These are phyloP conservation scores for Rhodamnia rubescens DNA, from an alignment of 345 rosid genomes.

Conservation along the genomic window DNA sequence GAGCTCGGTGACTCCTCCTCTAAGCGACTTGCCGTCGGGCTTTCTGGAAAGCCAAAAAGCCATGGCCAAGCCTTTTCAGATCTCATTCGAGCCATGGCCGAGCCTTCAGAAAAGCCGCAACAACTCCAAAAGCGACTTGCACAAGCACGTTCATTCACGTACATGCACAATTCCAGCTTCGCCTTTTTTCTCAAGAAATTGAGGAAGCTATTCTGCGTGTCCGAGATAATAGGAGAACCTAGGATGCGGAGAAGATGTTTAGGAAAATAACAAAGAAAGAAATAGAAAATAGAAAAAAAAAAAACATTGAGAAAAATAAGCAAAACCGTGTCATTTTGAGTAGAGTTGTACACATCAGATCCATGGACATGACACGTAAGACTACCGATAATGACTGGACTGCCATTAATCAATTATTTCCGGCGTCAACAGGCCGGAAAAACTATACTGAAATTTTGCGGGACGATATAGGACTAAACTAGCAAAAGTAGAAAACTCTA, in stretches of 20 bases:
- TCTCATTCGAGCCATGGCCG: neutral
- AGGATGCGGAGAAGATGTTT: neutral
- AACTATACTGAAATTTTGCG: neutral
- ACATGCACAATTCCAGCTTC: neutral
- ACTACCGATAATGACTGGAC: no score
- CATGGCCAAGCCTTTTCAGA: neutral
- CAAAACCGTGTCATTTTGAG: no score
- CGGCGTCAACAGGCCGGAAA: accelerated
- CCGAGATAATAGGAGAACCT: neutral
- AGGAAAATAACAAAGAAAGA: neutral
- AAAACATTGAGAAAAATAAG: no score
- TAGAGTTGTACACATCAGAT: no score
- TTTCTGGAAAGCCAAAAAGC: neutral
- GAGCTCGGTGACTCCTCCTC: neutral
- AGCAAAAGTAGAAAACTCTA: accelerated
- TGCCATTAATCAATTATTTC: neutral
- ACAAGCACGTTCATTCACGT: neutral
- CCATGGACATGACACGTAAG: no score
- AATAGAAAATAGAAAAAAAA: neutral
- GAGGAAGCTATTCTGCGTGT: neutral
- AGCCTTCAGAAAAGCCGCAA: neutral
- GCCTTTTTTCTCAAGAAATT: neutral
- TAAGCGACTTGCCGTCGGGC: neutral
- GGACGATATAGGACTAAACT: accelerated
- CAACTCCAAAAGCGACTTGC: neutral